Conservation (phyloP, 331 rosid species). For the Quercus tomentella region DNA sequence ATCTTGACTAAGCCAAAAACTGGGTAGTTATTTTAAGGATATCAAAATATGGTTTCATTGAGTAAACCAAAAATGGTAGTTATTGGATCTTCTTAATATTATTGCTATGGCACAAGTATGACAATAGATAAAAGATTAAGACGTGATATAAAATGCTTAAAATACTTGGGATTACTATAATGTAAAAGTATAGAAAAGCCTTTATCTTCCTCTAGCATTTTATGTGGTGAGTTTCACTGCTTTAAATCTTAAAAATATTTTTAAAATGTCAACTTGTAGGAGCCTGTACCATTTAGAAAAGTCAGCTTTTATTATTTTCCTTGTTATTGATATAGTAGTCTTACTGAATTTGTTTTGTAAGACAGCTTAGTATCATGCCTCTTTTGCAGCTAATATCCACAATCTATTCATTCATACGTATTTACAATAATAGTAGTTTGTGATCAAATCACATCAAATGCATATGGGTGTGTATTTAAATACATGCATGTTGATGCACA, state of each 20-base stretch:
- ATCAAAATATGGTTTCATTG: no score
- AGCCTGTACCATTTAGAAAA: not conserved
- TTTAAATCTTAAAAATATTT: not conserved
- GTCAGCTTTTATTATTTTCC: not conserved
- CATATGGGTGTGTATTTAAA: not conserved
- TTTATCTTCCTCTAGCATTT: not conserved
- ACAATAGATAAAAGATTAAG: not conserved
- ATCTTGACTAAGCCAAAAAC: no score
- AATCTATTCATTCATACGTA: not conserved
- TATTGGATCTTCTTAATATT: not conserved
- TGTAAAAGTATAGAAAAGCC: not conserved
- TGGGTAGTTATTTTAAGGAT: not conserved
- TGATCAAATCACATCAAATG: not conserved
- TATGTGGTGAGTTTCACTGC: not conserved
- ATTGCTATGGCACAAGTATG: not conserved
- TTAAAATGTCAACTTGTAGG: not conserved
- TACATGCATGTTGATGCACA: not conserved
- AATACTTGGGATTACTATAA: not conserved
- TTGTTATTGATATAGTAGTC: not conserved
- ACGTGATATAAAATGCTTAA: not conserved
- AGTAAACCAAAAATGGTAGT: no score
- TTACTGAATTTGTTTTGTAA: not conserved
- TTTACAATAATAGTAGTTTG: not conserved
- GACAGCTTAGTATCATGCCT: not conserved
- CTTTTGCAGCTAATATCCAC: not conserved